Conservation (phyloP, 768 basidiomycete species). For the Mycena sanguinolenta region DNA sequence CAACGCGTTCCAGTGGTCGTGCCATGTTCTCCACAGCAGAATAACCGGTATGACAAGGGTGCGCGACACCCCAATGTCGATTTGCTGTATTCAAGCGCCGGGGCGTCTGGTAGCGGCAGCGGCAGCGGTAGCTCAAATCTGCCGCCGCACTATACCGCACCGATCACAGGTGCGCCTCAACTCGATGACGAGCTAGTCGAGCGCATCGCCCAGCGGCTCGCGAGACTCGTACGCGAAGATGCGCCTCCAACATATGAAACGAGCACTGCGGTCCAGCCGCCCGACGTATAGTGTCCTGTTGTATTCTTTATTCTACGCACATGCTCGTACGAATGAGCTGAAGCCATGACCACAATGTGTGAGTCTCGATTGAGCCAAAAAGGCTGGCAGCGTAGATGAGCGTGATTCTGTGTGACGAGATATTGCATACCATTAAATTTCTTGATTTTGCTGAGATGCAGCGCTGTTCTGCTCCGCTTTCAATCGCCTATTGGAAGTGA, state of each 20-base stretch:
- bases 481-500: no score
- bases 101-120: conserved; percentile 3
- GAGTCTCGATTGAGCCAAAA: no score
- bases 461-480: no score
- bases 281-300: no score
- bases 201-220: conserved; percentile 20
- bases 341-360: no score
- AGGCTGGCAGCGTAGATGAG: no score
- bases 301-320: no score
- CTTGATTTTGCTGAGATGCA: no score
- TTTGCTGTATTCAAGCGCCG: neutral
- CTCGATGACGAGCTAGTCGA: conserved; percentile 15
- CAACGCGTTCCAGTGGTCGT: neutral
- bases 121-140: neutral
- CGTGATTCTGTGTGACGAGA: no score
- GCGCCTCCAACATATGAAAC: conserved; percentile 14
- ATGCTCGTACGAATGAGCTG: no score
- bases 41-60: neutral
- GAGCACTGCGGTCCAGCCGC: neutral
- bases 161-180: neutral
- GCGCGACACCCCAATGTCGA: neutral
- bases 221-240: conserved; percentile 12
- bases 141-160: neutral
- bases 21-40: neutral
- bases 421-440: no score